Percentiles rank a stretch among this genome's conserved stretches.
Conservation (phyloP, 768 basidiomycete genomes). For the Pisolithus marmoratus region DNA sequence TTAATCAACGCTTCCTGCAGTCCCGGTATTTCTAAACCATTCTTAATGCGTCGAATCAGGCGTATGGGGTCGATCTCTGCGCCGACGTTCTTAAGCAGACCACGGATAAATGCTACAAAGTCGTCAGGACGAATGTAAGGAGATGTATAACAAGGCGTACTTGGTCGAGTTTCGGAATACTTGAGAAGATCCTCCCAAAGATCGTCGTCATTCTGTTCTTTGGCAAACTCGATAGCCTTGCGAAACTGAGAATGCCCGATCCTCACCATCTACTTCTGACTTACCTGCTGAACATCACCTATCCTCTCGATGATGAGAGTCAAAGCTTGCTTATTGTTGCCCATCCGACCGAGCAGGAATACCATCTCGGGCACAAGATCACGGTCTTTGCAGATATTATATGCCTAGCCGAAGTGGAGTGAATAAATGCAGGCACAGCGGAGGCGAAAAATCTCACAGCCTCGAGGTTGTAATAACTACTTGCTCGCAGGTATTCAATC, state of each 20-base stretch:
- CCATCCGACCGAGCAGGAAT: constrained; percentile 94
- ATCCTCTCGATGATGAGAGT: constrained; percentile 92
- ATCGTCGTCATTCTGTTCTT: constrained; percentile 94
- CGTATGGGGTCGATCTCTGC: constrained; percentile 94
- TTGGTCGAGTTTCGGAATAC: constrained; percentile 91
- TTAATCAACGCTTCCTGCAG: constrained; percentile 93
- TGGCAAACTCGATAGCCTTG: constrained; percentile 96
- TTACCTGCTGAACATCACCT: constrained; percentile 83
- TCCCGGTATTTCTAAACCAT: constrained; percentile 94
- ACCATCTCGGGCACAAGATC: constrained; percentile 96
- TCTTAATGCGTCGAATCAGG: constrained; percentile 89
- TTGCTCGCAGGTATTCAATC: constrained; percentile 88
- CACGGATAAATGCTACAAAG: constrained; percentile 80
- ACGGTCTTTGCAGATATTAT: constrained; percentile 73
- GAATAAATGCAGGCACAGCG: neutral
- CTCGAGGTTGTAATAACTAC: constrained; percentile 88
- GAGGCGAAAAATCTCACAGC: constrained; percentile 51
- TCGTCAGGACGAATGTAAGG: neutral
- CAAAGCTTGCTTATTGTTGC: constrained; percentile 92
- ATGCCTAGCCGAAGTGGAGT: constrained; percentile 51
- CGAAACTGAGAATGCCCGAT: neutral
- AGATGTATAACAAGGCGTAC: constrained; percentile 35
- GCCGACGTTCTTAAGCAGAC: constrained; percentile 91
- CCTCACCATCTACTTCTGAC: constrained; percentile 13
- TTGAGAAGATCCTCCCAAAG: constrained; percentile 95